A percentile compares a stretch with the other conserved stretches of the same genome.
These are phyloP conservation scores for Stephania yunnanensis DNA, from an alignment of 164 flowering plant genomes.

Conservation along the genomic window DNA sequence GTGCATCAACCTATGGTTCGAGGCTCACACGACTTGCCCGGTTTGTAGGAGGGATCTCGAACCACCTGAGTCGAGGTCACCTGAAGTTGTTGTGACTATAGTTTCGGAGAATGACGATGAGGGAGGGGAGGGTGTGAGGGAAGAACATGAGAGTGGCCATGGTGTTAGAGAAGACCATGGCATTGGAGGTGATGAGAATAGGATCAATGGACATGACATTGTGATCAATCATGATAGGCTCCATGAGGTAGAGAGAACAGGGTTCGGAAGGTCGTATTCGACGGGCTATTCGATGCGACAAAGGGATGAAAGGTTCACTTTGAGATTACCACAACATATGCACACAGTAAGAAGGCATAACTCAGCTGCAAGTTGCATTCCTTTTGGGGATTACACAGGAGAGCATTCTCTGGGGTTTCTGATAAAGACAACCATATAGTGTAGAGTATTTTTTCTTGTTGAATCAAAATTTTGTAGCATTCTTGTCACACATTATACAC, in stretches of 20 bases:
- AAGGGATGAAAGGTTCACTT: constrained; percentile 39
- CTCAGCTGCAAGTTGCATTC: constrained; percentile 40
- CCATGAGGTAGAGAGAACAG: neutral
- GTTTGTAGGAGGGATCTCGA: constrained; percentile 63
- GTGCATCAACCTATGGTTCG: constrained; percentile 87
- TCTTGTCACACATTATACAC: neutral
- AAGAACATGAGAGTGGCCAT: constrained; percentile 19
- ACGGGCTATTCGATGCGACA: constrained; percentile 64
- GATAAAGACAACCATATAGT: neutral
- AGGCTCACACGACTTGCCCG: constrained; percentile 67
- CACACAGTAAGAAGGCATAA: constrained; percentile 32
- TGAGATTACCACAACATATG: constrained; percentile 48
- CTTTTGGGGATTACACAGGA: constrained; percentile 33
- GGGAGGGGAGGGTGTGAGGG: constrained; percentile 2
- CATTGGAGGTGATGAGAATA: neutral
- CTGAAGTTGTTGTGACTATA: neutral
- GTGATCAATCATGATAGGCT: neutral
- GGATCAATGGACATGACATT: neutral
- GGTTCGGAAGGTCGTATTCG: constrained; percentile 39
- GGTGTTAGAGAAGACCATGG: constrained; percentile 11
- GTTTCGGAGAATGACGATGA: neutral
- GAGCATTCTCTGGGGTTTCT: constrained; percentile 7
- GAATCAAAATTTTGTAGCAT: neutral
- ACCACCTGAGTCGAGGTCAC: neutral
- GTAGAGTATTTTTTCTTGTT: neutral